Evolutionary conservation across 805 yeast genomes (phyloP), one percentile per base, ranked within the genome.

Genomic region (Wickerhamiella spandovensis): DNA sequence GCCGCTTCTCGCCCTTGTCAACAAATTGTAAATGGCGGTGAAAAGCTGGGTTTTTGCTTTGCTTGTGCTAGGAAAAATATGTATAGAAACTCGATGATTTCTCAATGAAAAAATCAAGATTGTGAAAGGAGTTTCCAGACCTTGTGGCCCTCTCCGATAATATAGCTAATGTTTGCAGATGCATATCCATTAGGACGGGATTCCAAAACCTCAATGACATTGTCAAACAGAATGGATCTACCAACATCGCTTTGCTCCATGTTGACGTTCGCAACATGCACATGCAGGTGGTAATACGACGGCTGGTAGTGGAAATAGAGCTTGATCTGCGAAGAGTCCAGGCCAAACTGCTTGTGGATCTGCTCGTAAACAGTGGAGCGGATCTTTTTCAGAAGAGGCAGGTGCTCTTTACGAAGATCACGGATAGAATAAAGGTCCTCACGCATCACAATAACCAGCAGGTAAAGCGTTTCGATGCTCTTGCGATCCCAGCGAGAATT

Each of bases 401-500:
- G 61, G 59, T 90, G 92, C 2, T 61, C 66, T 15, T 65, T 61
- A 49, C 72, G 78, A 55, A 92, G 68, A 60, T 89, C 97, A 58
- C 97, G 75, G 1, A 92, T 60, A 1, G 90, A 78, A 1, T 81
- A 69, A 13, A 90, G 75, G 56, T 84, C 88, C 1, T 68, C 71
- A 49, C 90, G 70, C 54, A 75, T 76, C 3, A 82, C 89, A 52
- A 90, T 81, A 8, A 84, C 83, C 48, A 85, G 81, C 56, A 90
- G 67, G 62, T 92, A 88, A 50, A 92, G 67, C 3, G 90, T 66
- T 23, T 79, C 85, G 61, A 82, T 56, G 25, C 78, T 78, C 47
- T 72, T 68, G 3, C 84, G 80, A 63, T 90, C 96, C 98, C 98
- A 92, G 63, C 89, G 89, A 53, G 90, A 85, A 65, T 90, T 97